These are phyloP conservation scores for Solanum dulcamara DNA, from an alignment of 257 asterid species.

Conservation along the genomic window DNA sequence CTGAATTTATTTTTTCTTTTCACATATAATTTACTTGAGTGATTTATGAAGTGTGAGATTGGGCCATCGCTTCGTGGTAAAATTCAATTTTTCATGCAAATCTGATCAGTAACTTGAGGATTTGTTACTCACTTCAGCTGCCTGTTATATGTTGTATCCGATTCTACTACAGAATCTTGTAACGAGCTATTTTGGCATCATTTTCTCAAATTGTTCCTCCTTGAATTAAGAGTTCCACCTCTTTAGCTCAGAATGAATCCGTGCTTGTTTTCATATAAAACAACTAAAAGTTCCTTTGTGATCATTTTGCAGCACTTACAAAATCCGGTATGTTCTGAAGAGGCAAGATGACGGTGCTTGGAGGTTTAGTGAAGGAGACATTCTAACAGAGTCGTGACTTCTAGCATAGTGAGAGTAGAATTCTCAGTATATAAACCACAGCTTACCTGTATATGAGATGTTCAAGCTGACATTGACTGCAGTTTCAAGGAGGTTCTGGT, in stretches of 20 bases:
- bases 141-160: neutral
- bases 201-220: neutral
- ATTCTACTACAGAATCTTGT: neutral
- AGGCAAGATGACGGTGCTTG: conserved; percentile 80
- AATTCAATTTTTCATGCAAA: neutral
- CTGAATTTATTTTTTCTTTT: neutral
- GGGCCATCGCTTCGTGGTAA: neutral
- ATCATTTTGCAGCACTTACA: conserved; percentile 68
- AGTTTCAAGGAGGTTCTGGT: conserved; percentile 6
- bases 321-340: conserved; percentile 63
- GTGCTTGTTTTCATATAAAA: neutral
- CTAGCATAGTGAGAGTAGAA: neutral
- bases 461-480: conserved; percentile 6
- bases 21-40: neutral
- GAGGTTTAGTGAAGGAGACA: conserved; percentile 69
- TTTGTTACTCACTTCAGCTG: neutral
- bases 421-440: conserved; percentile 1
- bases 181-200: neutral
- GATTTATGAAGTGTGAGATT: neutral
- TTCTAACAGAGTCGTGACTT: conserved; percentile 40
- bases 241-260: neutral
- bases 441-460: conserved; percentile 23
- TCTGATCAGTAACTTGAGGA: neutral
- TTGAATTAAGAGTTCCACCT: neutral
- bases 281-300: neutral